Base-by-base conservation (phyloP, 176 grass and related monocot species). In the Carex kokanica region DNA sequence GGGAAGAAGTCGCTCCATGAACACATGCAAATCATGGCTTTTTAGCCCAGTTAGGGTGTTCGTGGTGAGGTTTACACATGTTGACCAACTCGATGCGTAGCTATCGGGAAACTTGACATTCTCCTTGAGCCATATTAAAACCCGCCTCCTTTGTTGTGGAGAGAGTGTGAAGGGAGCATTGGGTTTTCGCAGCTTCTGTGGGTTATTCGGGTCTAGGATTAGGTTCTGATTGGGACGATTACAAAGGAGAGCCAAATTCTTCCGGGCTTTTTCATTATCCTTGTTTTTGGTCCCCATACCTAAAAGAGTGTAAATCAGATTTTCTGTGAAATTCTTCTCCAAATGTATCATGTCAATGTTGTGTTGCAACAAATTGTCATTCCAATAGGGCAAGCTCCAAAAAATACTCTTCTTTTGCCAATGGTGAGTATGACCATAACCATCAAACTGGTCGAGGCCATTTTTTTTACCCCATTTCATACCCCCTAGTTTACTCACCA, bases 1-100 rank as follows among this genome's bases (percentile, higher is more conserved):
- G n/a, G n/a, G n/a, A n/a, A n/a, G n/a, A n/a, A n/a, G n/a, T n/a
- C n/a, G n/a, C n/a, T n/a, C n/a, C n/a, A n/a, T n/a, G n/a, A 86
- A 81, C 16, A 86, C 60, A 61, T 81, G 85, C 14, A 29, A 58
- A n/a, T 86, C 85, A 25, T 86, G 84, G 36, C 58, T 86, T 64
- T n/a, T 86, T 86, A 86, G 5, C 9, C 59, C 74, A 18, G 20
- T 5, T 47, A 81, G 59, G 6, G 12, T 73, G 0, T 58, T 9
- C 0, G 32, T 9, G 1, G 49, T 5, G n/a, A 86, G 5, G 3
- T 31, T 86, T 0, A 86, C 64, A 1, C 77, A 78, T 61, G 14
- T 18, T 2, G 78, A 71, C 27, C 78, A 27, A 11, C 81, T 81
- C 27, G 63, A 15, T 80, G n/a, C 85, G 29, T 86, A 86, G 4